A percentile compares a stretch with the other conserved stretches of the same genome.
Conservation (phyloP, 495 filamentous ascomycete genomes). For the Evernia prunastri region DNA sequence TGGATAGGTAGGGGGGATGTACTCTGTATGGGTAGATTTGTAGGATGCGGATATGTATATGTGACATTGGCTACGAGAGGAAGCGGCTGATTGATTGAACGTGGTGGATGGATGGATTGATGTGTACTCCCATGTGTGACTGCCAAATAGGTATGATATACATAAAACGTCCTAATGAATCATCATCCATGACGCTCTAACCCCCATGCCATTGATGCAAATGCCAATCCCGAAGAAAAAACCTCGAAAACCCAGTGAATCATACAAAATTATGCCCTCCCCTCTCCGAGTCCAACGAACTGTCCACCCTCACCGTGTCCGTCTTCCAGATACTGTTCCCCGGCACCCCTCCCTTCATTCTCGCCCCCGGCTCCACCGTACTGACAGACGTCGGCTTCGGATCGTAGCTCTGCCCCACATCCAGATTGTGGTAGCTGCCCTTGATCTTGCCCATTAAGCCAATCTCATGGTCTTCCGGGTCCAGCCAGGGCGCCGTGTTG, state of each 20-base stretch:
- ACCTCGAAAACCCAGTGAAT: background rate
- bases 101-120: too few relatives aligned
- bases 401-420: background rate
- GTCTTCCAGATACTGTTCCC: background rate
- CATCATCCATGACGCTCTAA: background rate
- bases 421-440: background rate
- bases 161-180: too few relatives aligned
- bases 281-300: background rate
- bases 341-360: background rate
- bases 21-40: too few relatives aligned
- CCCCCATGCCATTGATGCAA: background rate
- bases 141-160: too few relatives aligned
- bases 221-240: background rate
- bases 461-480: background rate
- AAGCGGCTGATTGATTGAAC: too few relatives aligned
- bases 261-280: background rate
- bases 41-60: too few relatives aligned
- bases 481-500: background rate
- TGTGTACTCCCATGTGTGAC: too few relatives aligned
- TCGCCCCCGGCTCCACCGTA: background rate
- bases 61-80: too few relatives aligned
- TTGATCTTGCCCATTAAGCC: background rate
- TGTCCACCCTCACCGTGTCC: background rate
- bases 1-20: too few relatives aligned
- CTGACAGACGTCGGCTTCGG: background rate